Percentiles rank a stretch among this genome's conserved stretches.
Conservation (phyloP, 306 rosid genomes). For the Datisca glomerata region DNA sequence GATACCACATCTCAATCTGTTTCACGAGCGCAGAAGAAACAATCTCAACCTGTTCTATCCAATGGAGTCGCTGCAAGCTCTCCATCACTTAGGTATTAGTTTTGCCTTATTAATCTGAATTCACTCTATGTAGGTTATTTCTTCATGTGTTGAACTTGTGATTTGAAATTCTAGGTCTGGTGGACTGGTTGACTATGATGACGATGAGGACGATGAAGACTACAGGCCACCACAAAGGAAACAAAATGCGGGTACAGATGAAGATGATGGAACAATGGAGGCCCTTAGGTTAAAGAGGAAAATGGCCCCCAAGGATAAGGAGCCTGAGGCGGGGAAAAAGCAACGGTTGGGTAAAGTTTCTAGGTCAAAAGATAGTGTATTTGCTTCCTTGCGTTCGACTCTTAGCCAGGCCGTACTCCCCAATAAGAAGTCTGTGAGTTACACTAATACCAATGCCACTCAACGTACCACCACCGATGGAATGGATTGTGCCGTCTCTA, state of each 20-base stretch:
- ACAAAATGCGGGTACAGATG: conserved; percentile 47
- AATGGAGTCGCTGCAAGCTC: conserved; percentile 58
- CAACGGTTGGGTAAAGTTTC: conserved; percentile 48
- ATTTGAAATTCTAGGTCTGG: conserved; percentile 51
- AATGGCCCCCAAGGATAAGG: conserved; percentile 46
- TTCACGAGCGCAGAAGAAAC: conserved; percentile 31
- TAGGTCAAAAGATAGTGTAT: conserved; percentile 57
- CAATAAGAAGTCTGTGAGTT: conserved; percentile 35
- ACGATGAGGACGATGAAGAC: conserved; percentile 90
- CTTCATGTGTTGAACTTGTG: conserved; percentile 5
- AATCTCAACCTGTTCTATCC: conserved; percentile 44
- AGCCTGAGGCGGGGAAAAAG: conserved; percentile 48
- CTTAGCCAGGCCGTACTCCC: conserved; percentile 75
- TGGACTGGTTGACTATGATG: conserved; percentile 89
- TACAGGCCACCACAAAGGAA: conserved; percentile 81
- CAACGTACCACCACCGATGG: conserved; percentile 31
- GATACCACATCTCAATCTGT: conserved; percentile 67
- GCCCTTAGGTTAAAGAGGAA: conserved; percentile 66
- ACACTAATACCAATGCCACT: conserved; percentile 13
- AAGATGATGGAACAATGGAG: conserved; percentile 73
- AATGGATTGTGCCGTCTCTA: conserved; percentile 25
- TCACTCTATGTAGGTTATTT: background rate
- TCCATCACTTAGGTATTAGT: conserved; percentile 42
- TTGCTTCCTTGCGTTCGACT: conserved; percentile 67
- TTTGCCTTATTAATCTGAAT: background rate